Conservation (phyloP, 345 rosid species). For the Cardamine resedifolia region DNA sequence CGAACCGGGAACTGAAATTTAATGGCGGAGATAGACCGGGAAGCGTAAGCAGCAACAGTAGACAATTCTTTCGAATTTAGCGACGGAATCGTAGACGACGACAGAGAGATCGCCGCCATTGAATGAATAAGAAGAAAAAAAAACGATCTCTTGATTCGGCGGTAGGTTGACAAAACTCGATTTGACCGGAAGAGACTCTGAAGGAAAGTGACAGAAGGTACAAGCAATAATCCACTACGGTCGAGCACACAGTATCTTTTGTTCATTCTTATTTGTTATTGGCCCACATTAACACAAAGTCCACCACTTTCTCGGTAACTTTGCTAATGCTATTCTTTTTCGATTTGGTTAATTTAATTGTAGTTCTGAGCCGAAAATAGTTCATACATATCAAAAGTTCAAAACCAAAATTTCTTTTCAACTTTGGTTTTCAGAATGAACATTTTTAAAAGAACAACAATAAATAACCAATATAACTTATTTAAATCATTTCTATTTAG, state of each 20-base stretch:
- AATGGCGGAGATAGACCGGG: constrained; percentile 20
- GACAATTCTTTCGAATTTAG: constrained; percentile 4
- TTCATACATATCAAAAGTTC: too few relatives aligned
- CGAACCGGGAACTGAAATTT: constrained; percentile 28
- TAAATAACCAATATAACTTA: too few relatives aligned
- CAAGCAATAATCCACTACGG: background rate
- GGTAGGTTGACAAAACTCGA: constrained; percentile 14
- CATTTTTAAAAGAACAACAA: too few relatives aligned
- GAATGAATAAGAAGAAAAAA: background rate
- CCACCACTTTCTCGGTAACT: background rate
- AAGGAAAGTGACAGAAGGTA: constrained; percentile 20
- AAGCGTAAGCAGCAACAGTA: background rate
- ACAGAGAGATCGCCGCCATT: constrained; percentile 28
- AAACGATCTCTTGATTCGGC: background rate
- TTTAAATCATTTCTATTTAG: too few relatives aligned
- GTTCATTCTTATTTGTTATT: background rate
- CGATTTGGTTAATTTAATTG: too few relatives aligned
- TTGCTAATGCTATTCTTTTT: too few relatives aligned
- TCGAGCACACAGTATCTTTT: background rate
- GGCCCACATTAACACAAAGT: background rate
- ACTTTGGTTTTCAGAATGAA: too few relatives aligned
- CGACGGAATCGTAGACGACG: constrained; percentile 10
- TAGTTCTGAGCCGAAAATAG: too few relatives aligned
- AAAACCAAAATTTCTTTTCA: too few relatives aligned
- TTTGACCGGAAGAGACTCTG: background rate